Percentiles rank a stretch among this genome's conserved stretches.
These are phyloP conservation scores for Chrysanthemum makinoi DNA, from an alignment of 129 eudicot genomes.

Conservation along the genomic window DNA sequence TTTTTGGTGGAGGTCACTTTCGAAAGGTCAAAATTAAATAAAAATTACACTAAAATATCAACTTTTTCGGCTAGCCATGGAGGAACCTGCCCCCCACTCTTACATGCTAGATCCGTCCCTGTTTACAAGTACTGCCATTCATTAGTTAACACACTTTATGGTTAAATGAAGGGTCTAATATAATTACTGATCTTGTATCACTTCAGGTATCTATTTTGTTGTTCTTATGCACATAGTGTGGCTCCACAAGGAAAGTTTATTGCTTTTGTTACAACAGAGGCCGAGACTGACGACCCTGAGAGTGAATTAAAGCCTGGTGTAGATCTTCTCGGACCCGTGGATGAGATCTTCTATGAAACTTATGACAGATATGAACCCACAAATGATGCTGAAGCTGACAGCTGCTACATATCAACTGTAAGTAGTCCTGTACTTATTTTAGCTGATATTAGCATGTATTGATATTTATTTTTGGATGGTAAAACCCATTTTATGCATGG, in stretches of 20 bases:
- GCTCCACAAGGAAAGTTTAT: constrained; percentile 91
- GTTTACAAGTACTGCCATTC: neutral
- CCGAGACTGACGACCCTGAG: constrained; percentile 85
- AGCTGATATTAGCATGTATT: neutral
- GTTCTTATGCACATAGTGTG: constrained; percentile 88
- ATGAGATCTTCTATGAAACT: constrained; percentile 83
- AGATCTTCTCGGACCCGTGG: constrained; percentile 82
- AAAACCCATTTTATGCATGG: neutral
- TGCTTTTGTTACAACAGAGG: constrained; percentile 87
- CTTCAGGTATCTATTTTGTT: constrained; percentile 86
- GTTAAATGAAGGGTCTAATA: neutral
- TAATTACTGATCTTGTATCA: constrained; percentile 1
- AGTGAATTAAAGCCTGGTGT: constrained; percentile 88
- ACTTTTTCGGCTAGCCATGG: too few species aligned
- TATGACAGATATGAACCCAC: constrained; percentile 78
- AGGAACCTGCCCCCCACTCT: too few species aligned
- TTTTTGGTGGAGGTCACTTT: too few species aligned
- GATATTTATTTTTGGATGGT: neutral
- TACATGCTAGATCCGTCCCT: too few species aligned
- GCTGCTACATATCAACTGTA: constrained; percentile 77
- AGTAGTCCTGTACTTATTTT: constrained; percentile 23
- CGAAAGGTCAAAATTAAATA: too few species aligned
- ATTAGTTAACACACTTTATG: neutral
- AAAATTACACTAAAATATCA: too few species aligned
- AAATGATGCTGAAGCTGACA: constrained; percentile 51